Conservation (phyloP, 371 early-diverging fungal species). For the Haplosporangium sp. region DNA sequence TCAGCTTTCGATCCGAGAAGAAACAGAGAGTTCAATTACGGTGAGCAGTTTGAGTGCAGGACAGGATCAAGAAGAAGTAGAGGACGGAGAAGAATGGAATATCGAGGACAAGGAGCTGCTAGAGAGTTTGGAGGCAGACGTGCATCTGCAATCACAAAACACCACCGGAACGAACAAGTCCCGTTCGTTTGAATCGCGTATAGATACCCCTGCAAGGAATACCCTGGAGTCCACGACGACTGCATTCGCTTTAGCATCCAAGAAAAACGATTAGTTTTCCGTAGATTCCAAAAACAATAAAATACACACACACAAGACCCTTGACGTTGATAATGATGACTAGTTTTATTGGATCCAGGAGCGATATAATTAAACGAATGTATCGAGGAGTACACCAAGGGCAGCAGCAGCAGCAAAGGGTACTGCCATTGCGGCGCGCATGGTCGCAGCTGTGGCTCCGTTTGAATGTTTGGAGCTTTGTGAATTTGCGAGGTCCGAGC, state of each 20-base stretch:
- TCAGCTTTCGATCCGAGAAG: conserved; percentile 20
- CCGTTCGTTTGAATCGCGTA: conserved; percentile 3
- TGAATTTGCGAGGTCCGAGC: neutral
- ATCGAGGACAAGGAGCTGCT: conserved; percentile 39
- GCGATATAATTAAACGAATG: too few species aligned
- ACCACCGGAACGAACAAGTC: conserved; percentile 4
- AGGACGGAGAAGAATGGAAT: conserved; percentile 25
- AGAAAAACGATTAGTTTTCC: conserved; percentile 24
- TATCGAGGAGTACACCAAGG: too few species aligned
- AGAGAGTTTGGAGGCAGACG: conserved; percentile 28
- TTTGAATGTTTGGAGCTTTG: too few species aligned
- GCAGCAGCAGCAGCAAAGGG: too few species aligned
- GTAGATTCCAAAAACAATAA: conserved; percentile 5
- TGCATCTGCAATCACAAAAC: conserved; percentile 3
- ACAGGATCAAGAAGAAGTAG: conserved; percentile 2
- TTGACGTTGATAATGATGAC: too few species aligned
- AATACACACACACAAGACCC: neutral
- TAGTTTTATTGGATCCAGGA: too few species aligned
- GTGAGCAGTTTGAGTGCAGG: neutral
- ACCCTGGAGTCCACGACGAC: conserved; percentile 10
- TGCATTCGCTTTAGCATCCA: conserved; percentile 23
- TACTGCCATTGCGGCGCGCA: too few species aligned
- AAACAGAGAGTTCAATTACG: neutral
- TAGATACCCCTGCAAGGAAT: conserved; percentile 32
- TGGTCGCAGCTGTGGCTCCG: too few species aligned